Evolutionary conservation across 2,329 filamentous ascomycete genomes (phyloP).

Genomic region (Penicillium thymicola): DNA sequence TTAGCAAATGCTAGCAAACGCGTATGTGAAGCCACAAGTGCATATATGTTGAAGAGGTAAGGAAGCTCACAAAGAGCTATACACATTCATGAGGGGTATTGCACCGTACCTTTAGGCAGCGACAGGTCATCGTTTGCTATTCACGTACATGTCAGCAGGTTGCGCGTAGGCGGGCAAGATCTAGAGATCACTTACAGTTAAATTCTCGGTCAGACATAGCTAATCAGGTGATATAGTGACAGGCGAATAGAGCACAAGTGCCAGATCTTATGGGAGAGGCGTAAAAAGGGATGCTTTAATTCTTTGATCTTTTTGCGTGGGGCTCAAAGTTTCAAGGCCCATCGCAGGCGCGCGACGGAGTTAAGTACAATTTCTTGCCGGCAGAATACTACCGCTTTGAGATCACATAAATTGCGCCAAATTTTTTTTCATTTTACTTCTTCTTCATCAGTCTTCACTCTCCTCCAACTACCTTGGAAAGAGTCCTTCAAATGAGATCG

Average conservation of each 20-base stretch:
- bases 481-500: constrained; percentile 16
- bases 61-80: background rate
- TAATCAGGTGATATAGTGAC: background rate
- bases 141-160: constrained; percentile 19
- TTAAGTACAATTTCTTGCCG: constrained; percentile 22
- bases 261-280: background rate
- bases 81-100: background rate
- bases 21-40: background rate
- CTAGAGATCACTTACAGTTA: constrained; percentile 39
- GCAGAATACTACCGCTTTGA: constrained; percentile 29
- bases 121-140: constrained; percentile 58
- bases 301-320: constrained; percentile 20
- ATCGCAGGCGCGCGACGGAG: constrained; percentile 12
- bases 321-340: constrained; percentile 14
- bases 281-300: constrained; percentile 5
- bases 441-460: constrained; percentile 10
- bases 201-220: constrained; percentile 57
- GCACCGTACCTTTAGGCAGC: constrained; percentile 53
- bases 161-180: constrained; percentile 13
- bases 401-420: constrained; percentile 19
- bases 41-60: background rate
- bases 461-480: constrained; percentile 16
- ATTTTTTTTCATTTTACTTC: constrained; percentile 20
- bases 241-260: background rate
- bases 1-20: constrained; percentile 11